Evolutionary conservation across 176 grass and related monocot genomes (phyloP), one percentile per base, ranked within the genome.

Genomic region (Miscanthus lutarioriparius): DNA sequence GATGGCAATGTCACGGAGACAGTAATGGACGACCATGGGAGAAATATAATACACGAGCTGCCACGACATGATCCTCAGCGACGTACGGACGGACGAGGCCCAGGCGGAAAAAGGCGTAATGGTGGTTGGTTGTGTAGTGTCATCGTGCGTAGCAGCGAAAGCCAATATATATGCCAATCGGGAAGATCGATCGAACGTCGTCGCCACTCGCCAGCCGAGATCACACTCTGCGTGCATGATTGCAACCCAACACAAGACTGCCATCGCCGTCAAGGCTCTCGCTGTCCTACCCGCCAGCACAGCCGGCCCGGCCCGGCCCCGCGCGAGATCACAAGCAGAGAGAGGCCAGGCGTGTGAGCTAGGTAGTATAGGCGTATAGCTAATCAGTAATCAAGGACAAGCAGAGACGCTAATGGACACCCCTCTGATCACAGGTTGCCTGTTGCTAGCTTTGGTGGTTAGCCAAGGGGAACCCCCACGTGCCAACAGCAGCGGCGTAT

Each of bases 341-440:
- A 17, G 35, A 6, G 15, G 15, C 33, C 14, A 20, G 66, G 23
- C 67, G 36, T 32, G n/a, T 14, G 36, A 62, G 66, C 49, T 51
- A 82, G 32, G 5, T 15, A 8, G 5, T 15, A 8, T 26, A 8
- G 58, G 58, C 56, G 54, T 8, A 3, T 23, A 59, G 19, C 17
- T 59, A 59, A 83, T 79, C 84, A 49, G 22, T 40, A 40, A 40
- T 79, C 88, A 49, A 16, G 61, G 75, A 87, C 84, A 80, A 79
- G 33, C 33, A 35, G 40, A 0, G 70, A 19, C 76, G 80, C 89
- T 83, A 87, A 87, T 70, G 67, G 69, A 87, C 89, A 80, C 33
- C 37, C 33, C 37, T 8, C 48, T 70, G 61, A 84, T 90, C 89
- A 90, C 89, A 90, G 84, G 89, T 41, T 41, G 22, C 69, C 89